Evolutionary conservation across 441 rosid genomes (phyloP), one percentile per base, ranked within the genome.

Genomic region (Populus hybrid): DNA sequence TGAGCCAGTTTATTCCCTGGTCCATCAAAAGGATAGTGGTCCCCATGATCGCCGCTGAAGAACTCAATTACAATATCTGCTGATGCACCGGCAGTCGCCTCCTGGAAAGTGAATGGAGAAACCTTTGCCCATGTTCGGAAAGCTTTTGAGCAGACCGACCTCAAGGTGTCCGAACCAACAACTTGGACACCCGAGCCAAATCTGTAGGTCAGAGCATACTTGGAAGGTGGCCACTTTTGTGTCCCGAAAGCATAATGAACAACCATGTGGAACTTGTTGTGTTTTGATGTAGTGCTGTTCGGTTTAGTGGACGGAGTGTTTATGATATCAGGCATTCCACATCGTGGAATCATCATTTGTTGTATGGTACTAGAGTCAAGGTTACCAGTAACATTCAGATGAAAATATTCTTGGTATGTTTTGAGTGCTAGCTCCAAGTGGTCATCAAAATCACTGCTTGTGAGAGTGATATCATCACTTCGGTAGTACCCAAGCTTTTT

Each of bases 401-500:
- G 28, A 26, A 26, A 26, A 26, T 26, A 26, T 26, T 64, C 32
- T 26, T 86, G 86, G 71, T 86, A 86, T 18, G 76, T 80, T 74
- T 64, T 71, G 59, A 88, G 7, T 7, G 89, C 86, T 0, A 70
- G 66, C 61, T 81, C 82, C n/a, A 88, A 71, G 1, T 38, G 16
- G 14, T 84, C 79, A 46, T 87, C 87, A 61, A 84, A 86, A 32
- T 75, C 75, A 24, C 84, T 71, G 6, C 82, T 82, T 10, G 53
- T 42, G 53, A 73, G 75, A 21, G 6, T 32, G 1, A 7, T 12
- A 24, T 24, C 24, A 10, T 57, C 35, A 28, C 57, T 9, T 34
- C 61, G 67, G 61, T 34, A 74, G 80, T 78, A 77, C 24, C 74
- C 75, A 23, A 82, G 72, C 40, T 24, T 50, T 11, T 36, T 4